A percentile compares a stretch with the other conserved stretches of the same genome.
phyloP scores from a whole-genome alignment of 345 rosid species.

The Geranium rotundifolium region DNA sequence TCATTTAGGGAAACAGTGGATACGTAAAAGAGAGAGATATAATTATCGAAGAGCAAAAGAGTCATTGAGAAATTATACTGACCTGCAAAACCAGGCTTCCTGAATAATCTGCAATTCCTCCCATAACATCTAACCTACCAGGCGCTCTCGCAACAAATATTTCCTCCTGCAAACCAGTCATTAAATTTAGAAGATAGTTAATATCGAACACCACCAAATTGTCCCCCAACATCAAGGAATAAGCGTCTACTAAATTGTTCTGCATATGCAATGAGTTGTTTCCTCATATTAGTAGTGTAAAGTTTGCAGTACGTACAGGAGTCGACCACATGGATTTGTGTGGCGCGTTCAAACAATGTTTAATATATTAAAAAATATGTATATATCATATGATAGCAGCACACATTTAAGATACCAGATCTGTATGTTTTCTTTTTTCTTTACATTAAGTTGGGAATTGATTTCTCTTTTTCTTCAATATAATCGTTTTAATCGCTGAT shows the following conservation, averaged over 20 bases:
- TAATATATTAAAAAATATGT: too few species aligned
- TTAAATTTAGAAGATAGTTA: neutral
- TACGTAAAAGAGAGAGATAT: neutral
- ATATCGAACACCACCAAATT: neutral
- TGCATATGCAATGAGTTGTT: neutral
- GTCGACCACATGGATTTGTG: neutral
- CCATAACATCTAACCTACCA: constrained; percentile 98
- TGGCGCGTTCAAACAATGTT: too few species aligned
- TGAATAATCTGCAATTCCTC: constrained; percentile 98
- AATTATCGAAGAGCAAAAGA: neutral
- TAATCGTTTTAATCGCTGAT: too few species aligned
- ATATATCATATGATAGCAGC: neutral
- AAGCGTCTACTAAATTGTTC: too few species aligned
- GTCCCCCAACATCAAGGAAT: too few species aligned
- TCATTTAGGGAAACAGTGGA: neutral
- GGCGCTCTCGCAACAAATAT: constrained; percentile 93
- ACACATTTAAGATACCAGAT: neutral
- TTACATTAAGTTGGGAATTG: neutral
- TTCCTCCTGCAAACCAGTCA: constrained; percentile 48
- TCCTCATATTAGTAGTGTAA: neutral
- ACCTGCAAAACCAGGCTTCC: constrained; percentile 99
- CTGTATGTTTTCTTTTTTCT: too few species aligned
- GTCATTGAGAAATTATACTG: neutral
- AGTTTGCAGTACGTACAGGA: neutral
- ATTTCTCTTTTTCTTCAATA: too few species aligned